A percentile compares a stretch with the other conserved stretches of the same genome.
These are phyloP conservation scores for Gilbertella persicaria DNA, from an alignment of 371 early-diverging fungal species.

Conservation along the genomic window DNA sequence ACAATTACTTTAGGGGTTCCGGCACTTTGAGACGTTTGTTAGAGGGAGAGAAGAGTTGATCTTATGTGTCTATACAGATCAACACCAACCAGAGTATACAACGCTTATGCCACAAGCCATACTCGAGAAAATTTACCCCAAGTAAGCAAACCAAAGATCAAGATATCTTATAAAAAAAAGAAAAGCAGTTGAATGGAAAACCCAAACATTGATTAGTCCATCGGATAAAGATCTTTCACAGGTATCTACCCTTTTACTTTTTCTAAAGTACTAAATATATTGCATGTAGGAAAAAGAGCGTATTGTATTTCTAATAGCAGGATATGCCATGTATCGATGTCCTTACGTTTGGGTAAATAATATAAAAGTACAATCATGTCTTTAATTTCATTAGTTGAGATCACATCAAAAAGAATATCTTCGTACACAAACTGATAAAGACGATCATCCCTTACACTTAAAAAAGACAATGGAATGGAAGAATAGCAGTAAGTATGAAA, in stretches of 20 bases:
- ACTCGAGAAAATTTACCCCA: conserved; percentile 24
- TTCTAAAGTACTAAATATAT: neutral
- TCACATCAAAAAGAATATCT: conserved; percentile 63
- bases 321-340: conserved; percentile 76
- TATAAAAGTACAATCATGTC: neutral
- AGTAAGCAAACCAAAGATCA: neutral
- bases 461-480: conserved; percentile 64
- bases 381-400: conserved; percentile 41
- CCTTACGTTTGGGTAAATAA: conserved; percentile 80
- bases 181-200: conserved; percentile 4
- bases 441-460: conserved; percentile 63
- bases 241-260: conserved; percentile 17
- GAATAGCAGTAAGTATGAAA: conserved; percentile 17
- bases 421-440: conserved; percentile 26
- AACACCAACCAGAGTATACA: conserved; percentile 18
- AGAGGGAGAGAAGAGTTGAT: conserved; percentile 78
- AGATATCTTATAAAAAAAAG: neutral
- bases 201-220: conserved; percentile 46
- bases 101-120: conserved; percentile 17
- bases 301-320: conserved; percentile 72
- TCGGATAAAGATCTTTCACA: conserved; percentile 53
- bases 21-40: conserved; percentile 71
- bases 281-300: conserved; percentile 43
- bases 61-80: conserved; percentile 52
- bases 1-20: conserved; percentile 81